phyloP scores from a whole-genome alignment of 208 protist species.

The Crithidia thermophila region DNA sequence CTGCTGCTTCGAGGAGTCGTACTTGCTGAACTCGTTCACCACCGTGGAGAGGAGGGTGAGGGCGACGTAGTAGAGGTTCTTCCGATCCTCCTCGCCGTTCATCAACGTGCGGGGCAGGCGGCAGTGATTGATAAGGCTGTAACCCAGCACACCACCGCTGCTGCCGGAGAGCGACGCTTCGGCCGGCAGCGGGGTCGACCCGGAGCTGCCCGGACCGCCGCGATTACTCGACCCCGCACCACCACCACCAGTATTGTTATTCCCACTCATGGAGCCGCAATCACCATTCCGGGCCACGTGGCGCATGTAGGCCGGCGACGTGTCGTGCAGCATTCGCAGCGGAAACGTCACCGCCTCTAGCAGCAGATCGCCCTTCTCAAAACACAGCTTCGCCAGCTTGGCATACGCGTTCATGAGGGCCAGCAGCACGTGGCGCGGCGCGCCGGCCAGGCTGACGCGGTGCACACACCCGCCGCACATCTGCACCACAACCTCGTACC shows the following conservation, averaged over 20 bases:
- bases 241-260: neutral
- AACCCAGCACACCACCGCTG: slow-evolving; percentile 7
- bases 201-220: slow-evolving; percentile 6
- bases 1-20: slow-evolving; percentile 65
- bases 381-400: slow-evolving; percentile 72
- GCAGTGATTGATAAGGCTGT: slow-evolving; percentile 21
- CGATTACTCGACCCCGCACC: neutral
- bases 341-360: slow-evolving; percentile 49
- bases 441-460: slow-evolving; percentile 52
- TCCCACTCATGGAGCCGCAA: slow-evolving; percentile 17
- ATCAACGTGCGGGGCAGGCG: slow-evolving; percentile 12
- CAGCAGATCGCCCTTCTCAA: slow-evolving; percentile 64
- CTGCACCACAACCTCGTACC: slow-evolving; percentile 52
- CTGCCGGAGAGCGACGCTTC: neutral
- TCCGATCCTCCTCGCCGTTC: slow-evolving; percentile 23
- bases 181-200: slow-evolving; percentile 8
- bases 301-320: slow-evolving; percentile 15
- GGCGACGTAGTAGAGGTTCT: slow-evolving; percentile 32
- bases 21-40: slow-evolving; percentile 70
- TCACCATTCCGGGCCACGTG: slow-evolving; percentile 29
- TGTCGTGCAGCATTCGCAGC: slow-evolving; percentile 51
- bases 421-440: slow-evolving; percentile 65
- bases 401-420: slow-evolving; percentile 58
- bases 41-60: slow-evolving; percentile 62
- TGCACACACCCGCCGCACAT: slow-evolving; percentile 70